These are phyloP conservation scores for Aspergillus sp. DNA, from an alignment of 2,329 filamentous ascomycete genomes.

Conservation along the genomic window DNA sequence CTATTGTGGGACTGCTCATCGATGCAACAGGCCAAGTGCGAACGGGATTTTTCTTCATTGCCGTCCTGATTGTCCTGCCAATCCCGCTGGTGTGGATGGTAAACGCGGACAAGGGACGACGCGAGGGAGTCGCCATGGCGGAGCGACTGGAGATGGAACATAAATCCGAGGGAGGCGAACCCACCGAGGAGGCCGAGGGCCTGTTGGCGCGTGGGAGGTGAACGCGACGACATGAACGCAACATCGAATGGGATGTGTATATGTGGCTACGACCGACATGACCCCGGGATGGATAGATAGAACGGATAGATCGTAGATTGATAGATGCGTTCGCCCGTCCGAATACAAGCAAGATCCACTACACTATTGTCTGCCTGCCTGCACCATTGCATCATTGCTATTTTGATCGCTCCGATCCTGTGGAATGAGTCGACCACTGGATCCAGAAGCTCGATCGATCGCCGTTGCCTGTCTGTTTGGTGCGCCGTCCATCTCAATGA, in stretches of 20 bases:
- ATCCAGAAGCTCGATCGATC: background rate
- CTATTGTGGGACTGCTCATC: slow-evolving; percentile 84
- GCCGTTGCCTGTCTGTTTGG: slow-evolving; percentile 1
- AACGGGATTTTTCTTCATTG: slow-evolving; percentile 86
- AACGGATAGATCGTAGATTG: background rate
- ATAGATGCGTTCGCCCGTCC: background rate
- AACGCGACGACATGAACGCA: background rate
- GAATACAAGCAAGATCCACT: background rate
- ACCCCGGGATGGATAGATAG: background rate
- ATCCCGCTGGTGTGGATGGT: slow-evolving; percentile 79
- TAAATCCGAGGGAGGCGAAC: slow-evolving; percentile 7
- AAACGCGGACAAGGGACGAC: slow-evolving; percentile 38
- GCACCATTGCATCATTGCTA: background rate
- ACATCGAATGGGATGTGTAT: background rate
- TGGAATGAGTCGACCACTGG: background rate
- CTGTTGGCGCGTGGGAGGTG: slow-evolving; percentile 20
- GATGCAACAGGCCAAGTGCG: slow-evolving; percentile 73
- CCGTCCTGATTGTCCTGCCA: slow-evolving; percentile 74
- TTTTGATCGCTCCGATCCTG: background rate
- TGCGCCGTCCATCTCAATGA: background rate
- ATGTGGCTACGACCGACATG: background rate
- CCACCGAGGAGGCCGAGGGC: slow-evolving; percentile 29
- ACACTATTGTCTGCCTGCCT: background rate
- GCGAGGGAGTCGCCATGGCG: slow-evolving; percentile 33
- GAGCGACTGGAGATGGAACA: slow-evolving; percentile 19